These are phyloP conservation scores for Hamamelis virginiana DNA, from an alignment of 164 flowering plant genomes.

Conservation along the genomic window DNA sequence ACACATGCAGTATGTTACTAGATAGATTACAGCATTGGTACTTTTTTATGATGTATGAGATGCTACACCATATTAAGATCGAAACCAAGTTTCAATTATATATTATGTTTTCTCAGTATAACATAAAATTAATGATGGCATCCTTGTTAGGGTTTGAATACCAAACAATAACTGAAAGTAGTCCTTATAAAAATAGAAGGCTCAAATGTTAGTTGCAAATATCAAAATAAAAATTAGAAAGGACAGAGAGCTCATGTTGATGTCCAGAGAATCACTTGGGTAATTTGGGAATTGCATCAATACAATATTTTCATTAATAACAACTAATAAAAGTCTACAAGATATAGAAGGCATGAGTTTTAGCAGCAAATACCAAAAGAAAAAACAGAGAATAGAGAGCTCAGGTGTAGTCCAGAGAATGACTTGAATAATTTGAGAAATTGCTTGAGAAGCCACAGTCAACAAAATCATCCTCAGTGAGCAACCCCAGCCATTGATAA, in stretches of 20 bases:
- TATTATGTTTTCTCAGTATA: neutral
- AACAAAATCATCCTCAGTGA: neutral
- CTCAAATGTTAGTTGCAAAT: neutral
- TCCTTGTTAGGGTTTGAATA: neutral
- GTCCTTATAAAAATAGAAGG: neutral
- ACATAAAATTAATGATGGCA: neutral
- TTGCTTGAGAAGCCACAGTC: neutral
- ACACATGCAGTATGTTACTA: neutral
- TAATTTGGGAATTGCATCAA: neutral
- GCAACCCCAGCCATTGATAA: neutral
- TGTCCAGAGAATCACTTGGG: neutral
- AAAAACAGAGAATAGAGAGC: neutral
- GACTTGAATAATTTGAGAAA: neutral
- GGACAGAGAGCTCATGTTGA: neutral
- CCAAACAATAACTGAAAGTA: neutral
- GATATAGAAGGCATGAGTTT: no score
- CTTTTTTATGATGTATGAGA: neutral
- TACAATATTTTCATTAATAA: neutral
- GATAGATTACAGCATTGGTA: neutral
- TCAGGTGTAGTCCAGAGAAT: neutral
- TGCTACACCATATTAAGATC: neutral
- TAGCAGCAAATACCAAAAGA: neutral
- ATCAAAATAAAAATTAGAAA: neutral
- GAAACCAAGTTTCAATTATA: neutral
- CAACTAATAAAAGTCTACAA: neutral